Evolutionary conservation across 2,329 filamentous ascomycete genomes (phyloP).

Genomic region (Pestalotiopsis sp.): DNA sequence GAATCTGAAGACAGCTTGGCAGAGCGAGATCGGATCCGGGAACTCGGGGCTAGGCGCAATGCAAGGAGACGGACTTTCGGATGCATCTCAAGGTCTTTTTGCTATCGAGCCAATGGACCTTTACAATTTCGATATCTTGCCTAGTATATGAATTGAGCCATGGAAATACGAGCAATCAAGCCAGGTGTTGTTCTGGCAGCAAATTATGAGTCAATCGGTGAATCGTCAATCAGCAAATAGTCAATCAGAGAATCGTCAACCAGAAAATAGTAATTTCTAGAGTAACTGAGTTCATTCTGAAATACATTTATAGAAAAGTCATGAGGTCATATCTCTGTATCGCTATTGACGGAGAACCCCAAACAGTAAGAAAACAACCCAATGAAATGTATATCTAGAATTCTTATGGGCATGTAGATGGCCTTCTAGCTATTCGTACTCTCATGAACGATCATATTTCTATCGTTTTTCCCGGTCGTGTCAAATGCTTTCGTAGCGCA

Average conservation of each 20-base stretch:
- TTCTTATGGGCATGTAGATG: background rate
- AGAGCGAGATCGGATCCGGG: conserved; percentile 7
- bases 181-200: background rate
- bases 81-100: conserved; percentile 5
- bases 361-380: background rate
- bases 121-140: background rate
- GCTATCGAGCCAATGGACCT: conserved; percentile 1
- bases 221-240: background rate
- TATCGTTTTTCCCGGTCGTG: background rate
- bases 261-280: background rate
- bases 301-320: background rate
- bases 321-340: background rate
- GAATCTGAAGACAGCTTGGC: conserved; percentile 16
- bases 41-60: conserved; percentile 9
- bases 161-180: background rate
- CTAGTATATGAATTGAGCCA: background rate
- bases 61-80: conserved; percentile 3
- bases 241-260: background rate
- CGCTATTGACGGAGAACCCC: background rate
- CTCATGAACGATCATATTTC: background rate
- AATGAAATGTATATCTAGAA: background rate
- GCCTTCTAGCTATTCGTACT: background rate
- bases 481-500: background rate
- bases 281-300: background rate
- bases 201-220: background rate